A percentile compares a stretch with the other conserved stretches of the same genome.
Evolutionary conservation across 1,284 basidiomycete genomes (phyloP).

Genomic region (Mycena sp.): DNA sequence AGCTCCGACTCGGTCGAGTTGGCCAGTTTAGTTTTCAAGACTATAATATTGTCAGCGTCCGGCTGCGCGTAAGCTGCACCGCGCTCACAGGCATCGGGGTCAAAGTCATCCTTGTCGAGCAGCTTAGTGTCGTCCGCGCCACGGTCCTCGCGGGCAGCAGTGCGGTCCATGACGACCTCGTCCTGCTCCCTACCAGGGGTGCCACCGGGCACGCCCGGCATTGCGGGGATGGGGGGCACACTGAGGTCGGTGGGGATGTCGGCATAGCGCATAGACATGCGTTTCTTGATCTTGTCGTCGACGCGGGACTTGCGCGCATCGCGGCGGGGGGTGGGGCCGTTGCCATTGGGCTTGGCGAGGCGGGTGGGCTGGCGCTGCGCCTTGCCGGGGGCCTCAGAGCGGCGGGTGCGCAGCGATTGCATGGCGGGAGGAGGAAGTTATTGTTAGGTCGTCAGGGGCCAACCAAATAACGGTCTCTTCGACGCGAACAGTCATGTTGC

Average conservation of each 20-base stretch:
- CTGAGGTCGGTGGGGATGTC: slow-evolving; percentile 72
- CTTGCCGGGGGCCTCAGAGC: slow-evolving; percentile 38
- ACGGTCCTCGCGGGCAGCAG: slow-evolving; percentile 56
- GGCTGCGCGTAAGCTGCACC: neutral
- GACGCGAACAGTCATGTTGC: no score
- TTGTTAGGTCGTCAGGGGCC: neutral
- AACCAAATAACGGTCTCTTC: neutral
- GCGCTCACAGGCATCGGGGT: slow-evolving; percentile 82
- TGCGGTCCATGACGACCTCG: slow-evolving; percentile 52
- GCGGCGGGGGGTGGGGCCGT: slow-evolving; percentile 41
- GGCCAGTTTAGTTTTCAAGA: slow-evolving; percentile 77
- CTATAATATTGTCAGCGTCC: slow-evolving; percentile 47
- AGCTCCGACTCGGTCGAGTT: slow-evolving; percentile 85
- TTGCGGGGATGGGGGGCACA: slow-evolving; percentile 32
- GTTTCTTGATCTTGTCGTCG: slow-evolving; percentile 93
- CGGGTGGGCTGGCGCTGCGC: slow-evolving; percentile 54
- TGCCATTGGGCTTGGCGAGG: slow-evolving; percentile 50
- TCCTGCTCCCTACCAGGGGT: slow-evolving; percentile 61
- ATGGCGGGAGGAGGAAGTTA: slow-evolving; percentile 47
- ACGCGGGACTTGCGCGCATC: slow-evolving; percentile 75
- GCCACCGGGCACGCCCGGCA: slow-evolving; percentile 61
- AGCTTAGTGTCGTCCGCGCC: slow-evolving; percentile 70
- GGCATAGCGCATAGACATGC: slow-evolving; percentile 91
- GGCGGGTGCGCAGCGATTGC: slow-evolving; percentile 72
- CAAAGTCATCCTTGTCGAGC: slow-evolving; percentile 80